phyloP scores from a whole-genome alignment of 208 protist genomes.

The Naegleria fowleri region DNA sequence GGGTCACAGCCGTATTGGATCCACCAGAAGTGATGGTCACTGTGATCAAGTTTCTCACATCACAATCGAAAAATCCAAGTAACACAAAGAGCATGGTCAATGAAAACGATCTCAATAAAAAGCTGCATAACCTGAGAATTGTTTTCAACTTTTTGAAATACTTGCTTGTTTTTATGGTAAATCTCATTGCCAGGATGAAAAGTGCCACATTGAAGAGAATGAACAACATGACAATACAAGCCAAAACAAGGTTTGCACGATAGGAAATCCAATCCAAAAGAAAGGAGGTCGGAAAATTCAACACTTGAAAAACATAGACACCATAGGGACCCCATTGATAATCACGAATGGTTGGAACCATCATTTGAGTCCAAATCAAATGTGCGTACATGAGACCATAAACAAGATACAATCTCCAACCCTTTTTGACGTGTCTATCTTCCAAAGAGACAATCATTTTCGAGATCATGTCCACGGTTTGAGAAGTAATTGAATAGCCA shows the following conservation, averaged over 20 bases:
- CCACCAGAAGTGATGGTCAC: too few species aligned
- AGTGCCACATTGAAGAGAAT: not conserved
- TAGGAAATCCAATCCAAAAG: not conserved
- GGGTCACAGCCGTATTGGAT: too few species aligned
- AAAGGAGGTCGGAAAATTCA: not conserved
- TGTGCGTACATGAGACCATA: not conserved
- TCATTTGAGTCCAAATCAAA: not conserved
- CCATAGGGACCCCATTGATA: not conserved
- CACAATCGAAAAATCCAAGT: not conserved
- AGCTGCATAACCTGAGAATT: not conserved
- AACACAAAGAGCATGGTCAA: not conserved
- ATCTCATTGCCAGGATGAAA: not conserved
- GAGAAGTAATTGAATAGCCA: too few species aligned
- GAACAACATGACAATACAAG: not conserved
- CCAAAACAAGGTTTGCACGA: not conserved
- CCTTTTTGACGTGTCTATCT: not conserved
- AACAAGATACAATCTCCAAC: not conserved
- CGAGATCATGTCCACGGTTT: too few species aligned
- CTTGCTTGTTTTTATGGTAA: not conserved
- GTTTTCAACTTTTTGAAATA: not conserved
- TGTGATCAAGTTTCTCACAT: not conserved
- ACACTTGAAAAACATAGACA: not conserved
- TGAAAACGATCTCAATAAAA: not conserved
- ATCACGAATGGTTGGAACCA: not conserved
- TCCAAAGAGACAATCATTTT: not conserved